Evolutionary conservation across 352 stramenopile species (phyloP), one percentile per base, ranked within the genome.

Genomic region (Globisporangium splendens): DNA sequence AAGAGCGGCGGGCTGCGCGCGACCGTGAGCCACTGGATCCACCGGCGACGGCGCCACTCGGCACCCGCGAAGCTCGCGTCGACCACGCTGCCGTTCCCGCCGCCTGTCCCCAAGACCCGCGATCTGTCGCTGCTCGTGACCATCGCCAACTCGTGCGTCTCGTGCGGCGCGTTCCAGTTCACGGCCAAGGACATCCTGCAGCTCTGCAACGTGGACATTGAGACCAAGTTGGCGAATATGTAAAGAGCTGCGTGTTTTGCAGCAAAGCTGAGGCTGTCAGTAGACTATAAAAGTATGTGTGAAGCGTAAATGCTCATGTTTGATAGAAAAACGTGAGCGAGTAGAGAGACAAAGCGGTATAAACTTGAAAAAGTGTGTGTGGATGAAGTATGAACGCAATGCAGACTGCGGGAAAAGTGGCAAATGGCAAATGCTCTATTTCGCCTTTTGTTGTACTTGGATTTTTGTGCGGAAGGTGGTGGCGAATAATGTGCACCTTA

Each of bases 121-220:
- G 75, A 89, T 20, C 54, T 91, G n/a, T 52, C 61, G n/a, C 46
- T 72, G 54, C 64, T 89, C 18, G 77, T 91, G 17, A 59, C 71
- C 54, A 79, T 91, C 66, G 73, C 80, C 63, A 91, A 91, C 65
- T 75, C 68, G 54, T 91, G 78, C 49, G 65, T 86, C 3, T 83
- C 81, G 59, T 86, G 65, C 56, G 76, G 76, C 2, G 64, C 73
- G 48, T 83, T 81, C 61, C 68, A 69, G 56, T 88, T 90, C 68
- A 59, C 61, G 0, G 70, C 68, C 51, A 61, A 63, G 20, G 75
- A 86, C 54, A 79, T 88, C 46, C 62, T 75, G 21, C 68, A 70
- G 57, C 77, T 90, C 12, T 83, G 75, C 66, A 88, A 89, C 63
- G 61, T 88, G 54, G 67, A 68, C 46, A 79, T 83, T 43, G 59